Evolutionary conservation across 2,329 filamentous ascomycete species (phyloP).

Genomic region (Mycosphaerella sp.): DNA sequence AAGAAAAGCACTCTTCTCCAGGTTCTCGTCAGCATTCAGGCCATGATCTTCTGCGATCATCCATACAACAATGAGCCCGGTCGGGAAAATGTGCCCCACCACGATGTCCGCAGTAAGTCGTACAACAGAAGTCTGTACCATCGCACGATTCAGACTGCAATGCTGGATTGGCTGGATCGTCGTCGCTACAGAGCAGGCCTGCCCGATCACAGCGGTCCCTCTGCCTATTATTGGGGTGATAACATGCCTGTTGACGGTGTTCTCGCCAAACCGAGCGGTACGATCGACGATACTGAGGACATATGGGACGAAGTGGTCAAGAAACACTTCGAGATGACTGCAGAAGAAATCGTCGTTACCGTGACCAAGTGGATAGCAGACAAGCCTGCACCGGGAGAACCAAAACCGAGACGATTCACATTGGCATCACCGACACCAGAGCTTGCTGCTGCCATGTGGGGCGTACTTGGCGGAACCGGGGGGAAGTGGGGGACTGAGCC

Average conservation of each 20-base stretch:
- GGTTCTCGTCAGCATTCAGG: slow-evolving; percentile 48
- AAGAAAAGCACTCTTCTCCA: slow-evolving; percentile 51
- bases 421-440: too few species aligned
- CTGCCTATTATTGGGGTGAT: too few species aligned
- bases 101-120: slow-evolving; percentile 11
- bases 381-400: not conserved
- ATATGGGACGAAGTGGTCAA: slow-evolving; percentile 16
- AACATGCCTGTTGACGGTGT: not conserved
- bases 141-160: slow-evolving; percentile 31
- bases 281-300: not conserved
- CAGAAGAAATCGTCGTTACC: slow-evolving; percentile 10
- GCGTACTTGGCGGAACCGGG: not conserved
- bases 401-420: too few species aligned
- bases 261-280: not conserved
- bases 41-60: slow-evolving; percentile 51
- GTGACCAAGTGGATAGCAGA: slow-evolving; percentile 10
- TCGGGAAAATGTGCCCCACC: slow-evolving; percentile 18
- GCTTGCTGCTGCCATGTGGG: too few species aligned
- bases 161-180: slow-evolving; percentile 32
- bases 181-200: not conserved
- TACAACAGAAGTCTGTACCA: slow-evolving; percentile 30
- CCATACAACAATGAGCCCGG: slow-evolving; percentile 51
- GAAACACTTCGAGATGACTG: slow-evolving; percentile 10
- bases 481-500: not conserved
- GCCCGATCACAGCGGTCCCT: not conserved